Evolutionary conservation across 2,329 filamentous ascomycete species (phyloP).

Genomic region (Trichoderma asperellum): DNA sequence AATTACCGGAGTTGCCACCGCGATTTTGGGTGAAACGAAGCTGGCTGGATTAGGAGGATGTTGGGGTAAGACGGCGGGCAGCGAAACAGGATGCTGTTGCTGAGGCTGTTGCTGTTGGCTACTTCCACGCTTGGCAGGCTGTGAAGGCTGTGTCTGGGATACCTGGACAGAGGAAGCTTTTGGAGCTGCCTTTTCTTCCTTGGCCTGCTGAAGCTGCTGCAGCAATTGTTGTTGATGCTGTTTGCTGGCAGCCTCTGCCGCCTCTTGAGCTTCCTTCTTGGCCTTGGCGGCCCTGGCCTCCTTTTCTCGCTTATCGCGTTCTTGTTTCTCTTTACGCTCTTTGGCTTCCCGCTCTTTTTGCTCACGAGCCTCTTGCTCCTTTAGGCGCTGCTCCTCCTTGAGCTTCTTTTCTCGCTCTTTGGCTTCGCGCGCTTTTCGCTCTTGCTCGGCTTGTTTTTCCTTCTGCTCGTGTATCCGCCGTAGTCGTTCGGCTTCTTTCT

Average conservation of each 20-base stretch:
- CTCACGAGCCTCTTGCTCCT: constrained; percentile 77
- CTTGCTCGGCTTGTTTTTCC: constrained; percentile 81
- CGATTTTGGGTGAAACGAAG: constrained; percentile 77
- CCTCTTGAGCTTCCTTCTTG: constrained; percentile 61
- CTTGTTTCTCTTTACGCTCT: constrained; percentile 63
- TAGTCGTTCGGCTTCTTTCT: constrained; percentile 84
- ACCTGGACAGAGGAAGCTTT: constrained; percentile 48
- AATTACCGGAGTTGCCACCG: constrained; percentile 77
- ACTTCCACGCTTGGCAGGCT: constrained; percentile 32
- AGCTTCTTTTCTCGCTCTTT: constrained; percentile 78
- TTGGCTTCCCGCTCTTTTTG: constrained; percentile 71
- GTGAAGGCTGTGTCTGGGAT: constrained; percentile 31
- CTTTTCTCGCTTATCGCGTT: constrained; percentile 65
- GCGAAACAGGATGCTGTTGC: constrained; percentile 45
- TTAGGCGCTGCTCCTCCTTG: constrained; percentile 79
- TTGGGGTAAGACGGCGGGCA: constrained; percentile 59
- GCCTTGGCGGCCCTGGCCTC: constrained; percentile 60
- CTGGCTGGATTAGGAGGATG: constrained; percentile 61
- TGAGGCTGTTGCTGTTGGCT: neutral
- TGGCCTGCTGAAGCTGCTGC: constrained; percentile 58
- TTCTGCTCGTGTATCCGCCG: constrained; percentile 81
- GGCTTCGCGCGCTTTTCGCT: constrained; percentile 71
- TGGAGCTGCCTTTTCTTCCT: constrained; percentile 58
- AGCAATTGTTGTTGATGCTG: constrained; percentile 35
- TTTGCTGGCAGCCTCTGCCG: constrained; percentile 49